These are phyloP conservation scores for Pelagophyceae sp. DNA, from an alignment of 352 stramenopile genomes.

Conservation along the genomic window DNA sequence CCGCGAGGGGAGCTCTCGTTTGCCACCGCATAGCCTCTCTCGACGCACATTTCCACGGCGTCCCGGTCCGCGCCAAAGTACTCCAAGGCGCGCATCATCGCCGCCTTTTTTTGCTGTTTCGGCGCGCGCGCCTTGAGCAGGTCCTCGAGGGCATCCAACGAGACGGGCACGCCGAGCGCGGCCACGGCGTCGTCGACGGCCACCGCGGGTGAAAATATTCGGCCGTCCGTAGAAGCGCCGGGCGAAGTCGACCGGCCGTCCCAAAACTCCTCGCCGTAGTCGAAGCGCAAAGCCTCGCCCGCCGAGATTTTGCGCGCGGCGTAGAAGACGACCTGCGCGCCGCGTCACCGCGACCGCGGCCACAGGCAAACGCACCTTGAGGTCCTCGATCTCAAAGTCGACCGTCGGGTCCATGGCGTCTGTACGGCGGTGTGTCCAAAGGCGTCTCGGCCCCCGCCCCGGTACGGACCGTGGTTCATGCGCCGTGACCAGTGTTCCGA, in stretches of 20 bases:
- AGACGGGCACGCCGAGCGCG: neutral
- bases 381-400: neutral
- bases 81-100: constrained; percentile 3
- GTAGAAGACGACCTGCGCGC: neutral
- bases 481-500: neutral
- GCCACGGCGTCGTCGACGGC: neutral
- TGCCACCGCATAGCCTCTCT: too few species aligned
- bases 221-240: neutral
- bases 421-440: too few species aligned
- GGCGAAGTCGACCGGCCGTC: neutral
- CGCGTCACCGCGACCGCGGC: neutral
- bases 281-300: neutral
- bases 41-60: neutral
- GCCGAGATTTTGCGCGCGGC: neutral
- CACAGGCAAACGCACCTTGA: too few species aligned
- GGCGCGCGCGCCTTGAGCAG: neutral
- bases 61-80: neutral
- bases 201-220: neutral
- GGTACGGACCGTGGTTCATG: constrained; percentile 20
- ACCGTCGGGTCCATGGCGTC: neutral
- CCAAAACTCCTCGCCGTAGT: constrained; percentile 8
- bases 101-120: neutral
- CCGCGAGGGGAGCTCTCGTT: neutral
- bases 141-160: neutral
- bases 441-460: too few species aligned